phyloP scores from a whole-genome alignment of 306 rosid genomes.

The Astragalus membranaceus region DNA sequence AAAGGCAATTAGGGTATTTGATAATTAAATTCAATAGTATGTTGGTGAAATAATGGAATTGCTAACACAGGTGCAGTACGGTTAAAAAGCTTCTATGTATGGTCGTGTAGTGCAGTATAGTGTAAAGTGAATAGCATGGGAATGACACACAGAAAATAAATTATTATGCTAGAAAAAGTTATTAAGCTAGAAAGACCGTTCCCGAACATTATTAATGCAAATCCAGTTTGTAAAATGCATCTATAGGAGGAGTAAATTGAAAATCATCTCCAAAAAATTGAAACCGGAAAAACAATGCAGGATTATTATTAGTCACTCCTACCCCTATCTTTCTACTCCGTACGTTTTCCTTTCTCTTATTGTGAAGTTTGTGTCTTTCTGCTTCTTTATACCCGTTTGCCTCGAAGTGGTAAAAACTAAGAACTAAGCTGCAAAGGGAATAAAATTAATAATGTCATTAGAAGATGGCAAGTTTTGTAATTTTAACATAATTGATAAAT shows the following conservation, averaged over 20 bases:
- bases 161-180: too few relatives aligned
- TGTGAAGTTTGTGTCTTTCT: neutral
- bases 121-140: too few relatives aligned
- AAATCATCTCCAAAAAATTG: constrained; percentile 14
- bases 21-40: too few relatives aligned
- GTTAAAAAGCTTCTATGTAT: too few relatives aligned
- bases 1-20: too few relatives aligned
- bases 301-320: neutral
- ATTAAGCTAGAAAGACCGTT: neutral
- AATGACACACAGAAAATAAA: too few relatives aligned
- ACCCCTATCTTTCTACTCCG: neutral
- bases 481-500: neutral
- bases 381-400: neutral
- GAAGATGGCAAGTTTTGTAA: neutral
- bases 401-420: neutral
- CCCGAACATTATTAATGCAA: neutral
- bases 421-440: constrained; percentile 19
- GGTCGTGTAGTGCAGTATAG: too few relatives aligned
- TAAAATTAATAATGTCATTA: neutral
- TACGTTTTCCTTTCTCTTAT: neutral
- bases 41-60: too few relatives aligned
- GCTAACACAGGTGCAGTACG: too few relatives aligned
- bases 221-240: constrained; percentile 1
- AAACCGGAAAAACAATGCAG: constrained; percentile 15
- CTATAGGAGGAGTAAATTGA: neutral